phyloP scores from a whole-genome alignment of 352 stramenopile species.

The Pythium biforme region DNA sequence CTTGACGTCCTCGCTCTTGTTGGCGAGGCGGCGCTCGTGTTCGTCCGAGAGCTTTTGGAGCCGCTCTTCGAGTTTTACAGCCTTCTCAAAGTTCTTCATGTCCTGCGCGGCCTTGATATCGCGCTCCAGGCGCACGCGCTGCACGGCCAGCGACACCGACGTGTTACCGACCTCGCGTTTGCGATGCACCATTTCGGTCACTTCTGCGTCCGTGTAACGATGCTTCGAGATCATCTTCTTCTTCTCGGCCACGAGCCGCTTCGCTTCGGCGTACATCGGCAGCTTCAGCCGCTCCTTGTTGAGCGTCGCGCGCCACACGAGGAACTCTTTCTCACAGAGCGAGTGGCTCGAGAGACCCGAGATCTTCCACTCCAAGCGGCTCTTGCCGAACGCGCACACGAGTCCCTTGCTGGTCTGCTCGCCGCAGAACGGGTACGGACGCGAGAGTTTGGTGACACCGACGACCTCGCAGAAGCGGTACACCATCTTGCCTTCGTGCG shows the following conservation, averaged over 20 bases:
- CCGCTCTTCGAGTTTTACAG: constrained; percentile 63
- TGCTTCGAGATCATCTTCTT: constrained; percentile 70
- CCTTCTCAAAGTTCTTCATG: constrained; percentile 88
- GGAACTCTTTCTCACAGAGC: constrained; percentile 73
- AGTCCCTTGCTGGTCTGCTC: constrained; percentile 71
- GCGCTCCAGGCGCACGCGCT: constrained; percentile 77
- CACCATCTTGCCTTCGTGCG: constrained; percentile 74
- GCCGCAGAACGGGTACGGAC: constrained; percentile 69
- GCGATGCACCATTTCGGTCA: constrained; percentile 76
- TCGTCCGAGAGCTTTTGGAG: constrained; percentile 60
- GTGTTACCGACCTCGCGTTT: constrained; percentile 66
- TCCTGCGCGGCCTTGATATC: constrained; percentile 75
- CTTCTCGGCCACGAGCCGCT: constrained; percentile 59
- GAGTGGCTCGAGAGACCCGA: constrained; percentile 71
- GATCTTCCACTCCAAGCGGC: constrained; percentile 71
- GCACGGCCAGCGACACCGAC: constrained; percentile 68
- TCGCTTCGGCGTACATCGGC: constrained; percentile 69
- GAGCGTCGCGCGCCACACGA: constrained; percentile 74
- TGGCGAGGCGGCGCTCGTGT: constrained; percentile 67
- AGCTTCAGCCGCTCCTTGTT: constrained; percentile 80
- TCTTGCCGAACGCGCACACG: constrained; percentile 80
- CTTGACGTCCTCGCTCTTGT: constrained; percentile 79
- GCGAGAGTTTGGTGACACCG: constrained; percentile 53
- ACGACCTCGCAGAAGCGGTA: constrained; percentile 86
- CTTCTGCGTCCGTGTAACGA: constrained; percentile 76